These are phyloP conservation scores for Tilletia indica DNA, from an alignment of 1,284 basidiomycete species.

Conservation along the genomic window DNA sequence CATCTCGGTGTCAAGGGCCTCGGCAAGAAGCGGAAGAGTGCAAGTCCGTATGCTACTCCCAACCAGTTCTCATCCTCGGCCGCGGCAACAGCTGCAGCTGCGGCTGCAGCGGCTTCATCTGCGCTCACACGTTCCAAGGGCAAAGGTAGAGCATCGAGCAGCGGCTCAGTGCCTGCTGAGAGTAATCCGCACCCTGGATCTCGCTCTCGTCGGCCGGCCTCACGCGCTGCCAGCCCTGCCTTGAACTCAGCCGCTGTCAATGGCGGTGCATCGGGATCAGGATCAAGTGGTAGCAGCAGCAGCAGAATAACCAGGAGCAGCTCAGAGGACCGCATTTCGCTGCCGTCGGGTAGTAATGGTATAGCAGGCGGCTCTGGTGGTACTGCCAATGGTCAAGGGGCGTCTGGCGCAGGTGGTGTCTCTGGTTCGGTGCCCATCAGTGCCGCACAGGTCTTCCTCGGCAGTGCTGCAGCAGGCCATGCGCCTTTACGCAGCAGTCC, in stretches of 20 bases:
- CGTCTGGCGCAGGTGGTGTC: background rate
- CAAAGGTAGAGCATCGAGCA: slow-evolving; percentile 25
- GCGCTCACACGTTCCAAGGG: slow-evolving; percentile 30
- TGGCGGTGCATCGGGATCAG: background rate
- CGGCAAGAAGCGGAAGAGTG: slow-evolving; percentile 48
- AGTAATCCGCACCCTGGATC: slow-evolving; percentile 25
- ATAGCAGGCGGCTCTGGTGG: background rate
- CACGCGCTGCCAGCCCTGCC: slow-evolving; percentile 27
- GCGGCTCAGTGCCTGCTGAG: slow-evolving; percentile 21
- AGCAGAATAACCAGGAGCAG: slow-evolving; percentile 29
- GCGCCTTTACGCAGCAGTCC: slow-evolving; percentile 35
- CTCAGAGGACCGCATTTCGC: slow-evolving; percentile 24
- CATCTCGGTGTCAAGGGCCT: slow-evolving; percentile 46
- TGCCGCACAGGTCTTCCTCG: slow-evolving; percentile 11
- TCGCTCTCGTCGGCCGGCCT: slow-evolving; percentile 33
- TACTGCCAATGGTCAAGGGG: background rate
- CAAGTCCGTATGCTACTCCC: slow-evolving; percentile 40
- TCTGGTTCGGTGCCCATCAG: background rate
- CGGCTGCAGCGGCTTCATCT: slow-evolving; percentile 10
- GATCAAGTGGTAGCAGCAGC: slow-evolving; percentile 30
- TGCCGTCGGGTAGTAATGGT: slow-evolving; percentile 8
- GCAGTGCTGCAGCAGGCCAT: background rate
- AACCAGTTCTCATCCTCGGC: slow-evolving; percentile 17
- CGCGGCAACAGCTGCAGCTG: slow-evolving; percentile 13
- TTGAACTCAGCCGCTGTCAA: background rate